A percentile compares a stretch with the other conserved stretches of the same genome.
Evolutionary conservation across 176 grass and related monocot species (phyloP).

Genomic region (Avena insularis): DNA sequence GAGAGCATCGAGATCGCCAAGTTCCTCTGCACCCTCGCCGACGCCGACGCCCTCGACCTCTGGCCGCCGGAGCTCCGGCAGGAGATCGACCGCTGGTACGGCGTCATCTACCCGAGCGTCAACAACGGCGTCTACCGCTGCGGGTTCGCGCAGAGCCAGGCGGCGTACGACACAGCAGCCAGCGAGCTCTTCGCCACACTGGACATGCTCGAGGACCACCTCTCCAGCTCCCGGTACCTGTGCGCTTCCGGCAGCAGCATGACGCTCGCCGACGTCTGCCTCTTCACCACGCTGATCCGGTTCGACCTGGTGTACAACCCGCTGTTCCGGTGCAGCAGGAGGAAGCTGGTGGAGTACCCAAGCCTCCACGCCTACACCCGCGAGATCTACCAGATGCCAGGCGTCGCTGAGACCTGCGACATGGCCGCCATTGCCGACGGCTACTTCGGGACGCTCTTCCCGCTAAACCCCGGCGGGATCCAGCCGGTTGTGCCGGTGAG

Average conservation of each 20-base stretch:
- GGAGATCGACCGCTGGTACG: slow-evolving; percentile 91
- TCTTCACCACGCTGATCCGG: slow-evolving; percentile 89
- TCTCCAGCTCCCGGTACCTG: slow-evolving; percentile 68
- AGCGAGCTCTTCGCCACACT: slow-evolving; percentile 66
- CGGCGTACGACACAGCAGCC: slow-evolving; percentile 74
- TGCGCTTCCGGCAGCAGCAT: slow-evolving; percentile 59
- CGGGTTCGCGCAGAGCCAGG: slow-evolving; percentile 94
- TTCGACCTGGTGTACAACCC: slow-evolving; percentile 86
- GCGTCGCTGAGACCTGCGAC: slow-evolving; percentile 77
- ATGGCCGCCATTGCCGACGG: slow-evolving; percentile 80
- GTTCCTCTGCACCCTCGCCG: slow-evolving; percentile 66
- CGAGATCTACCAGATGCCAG: slow-evolving; percentile 93
- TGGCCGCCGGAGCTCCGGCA: slow-evolving; percentile 65
- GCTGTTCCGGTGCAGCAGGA: slow-evolving; percentile 89
- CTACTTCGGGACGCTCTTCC: slow-evolving; percentile 87
- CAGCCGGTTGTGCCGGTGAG: slow-evolving; percentile 59
- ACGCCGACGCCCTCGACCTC: slow-evolving; percentile 41
- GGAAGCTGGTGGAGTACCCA: slow-evolving; percentile 83
- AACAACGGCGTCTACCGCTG: slow-evolving; percentile 96
- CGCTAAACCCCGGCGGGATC: slow-evolving; percentile 82
- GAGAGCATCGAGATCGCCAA: slow-evolving; percentile 93
- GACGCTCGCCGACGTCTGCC: slow-evolving; percentile 89
- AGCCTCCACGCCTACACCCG: slow-evolving; percentile 81
- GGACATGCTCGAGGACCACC: slow-evolving; percentile 71
- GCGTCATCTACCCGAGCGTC: slow-evolving; percentile 74